phyloP scores from a whole-genome alignment of 1,284 basidiomycete species.

The Apiotrichum siamense region DNA sequence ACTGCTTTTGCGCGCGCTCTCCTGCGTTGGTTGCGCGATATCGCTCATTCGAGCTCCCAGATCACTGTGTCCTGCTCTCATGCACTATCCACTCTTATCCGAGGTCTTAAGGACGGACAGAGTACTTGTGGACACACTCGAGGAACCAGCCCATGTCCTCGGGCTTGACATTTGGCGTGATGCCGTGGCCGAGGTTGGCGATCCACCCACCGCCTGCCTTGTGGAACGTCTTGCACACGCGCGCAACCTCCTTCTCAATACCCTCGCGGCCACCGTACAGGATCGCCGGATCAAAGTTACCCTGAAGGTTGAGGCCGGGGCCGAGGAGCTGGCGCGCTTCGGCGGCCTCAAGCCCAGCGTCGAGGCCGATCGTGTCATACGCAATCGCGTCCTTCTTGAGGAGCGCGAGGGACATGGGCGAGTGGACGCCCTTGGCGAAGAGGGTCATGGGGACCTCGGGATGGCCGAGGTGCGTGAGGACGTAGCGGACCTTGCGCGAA shows the following conservation, averaged over 20 bases:
- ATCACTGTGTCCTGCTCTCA: not conserved
- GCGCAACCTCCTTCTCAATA: slow-evolving; percentile 79
- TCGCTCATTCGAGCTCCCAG: no score
- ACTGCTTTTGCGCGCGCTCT: no score
- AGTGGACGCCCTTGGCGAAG: slow-evolving; percentile 89
- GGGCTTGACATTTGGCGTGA: slow-evolving; percentile 90
- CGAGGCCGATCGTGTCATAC: slow-evolving; percentile 81
- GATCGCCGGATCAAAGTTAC: slow-evolving; percentile 87
- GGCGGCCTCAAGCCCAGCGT: slow-evolving; percentile 75
- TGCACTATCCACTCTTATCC: not conserved
- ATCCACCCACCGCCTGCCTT: slow-evolving; percentile 66
- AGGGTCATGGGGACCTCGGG: slow-evolving; percentile 71
- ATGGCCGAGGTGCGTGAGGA: slow-evolving; percentile 56
- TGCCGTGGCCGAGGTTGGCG: slow-evolving; percentile 93
- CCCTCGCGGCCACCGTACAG: slow-evolving; percentile 82
- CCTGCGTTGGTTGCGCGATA: no score
- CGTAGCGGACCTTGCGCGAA: slow-evolving; percentile 55
- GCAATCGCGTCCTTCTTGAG: slow-evolving; percentile 52
- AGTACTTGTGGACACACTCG: slow-evolving; percentile 80
- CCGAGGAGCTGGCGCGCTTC: slow-evolving; percentile 61
- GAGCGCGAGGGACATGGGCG: slow-evolving; percentile 38
- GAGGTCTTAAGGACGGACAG: slow-evolving; percentile 2
- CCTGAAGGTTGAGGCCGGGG: slow-evolving; percentile 68
- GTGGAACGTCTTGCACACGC: slow-evolving; percentile 71
- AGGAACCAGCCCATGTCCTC: slow-evolving; percentile 86